Percentiles rank a stretch among this genome's conserved stretches.
Evolutionary conservation across 1,284 basidiomycete species (phyloP).

Genomic region (Ustilago curta): DNA sequence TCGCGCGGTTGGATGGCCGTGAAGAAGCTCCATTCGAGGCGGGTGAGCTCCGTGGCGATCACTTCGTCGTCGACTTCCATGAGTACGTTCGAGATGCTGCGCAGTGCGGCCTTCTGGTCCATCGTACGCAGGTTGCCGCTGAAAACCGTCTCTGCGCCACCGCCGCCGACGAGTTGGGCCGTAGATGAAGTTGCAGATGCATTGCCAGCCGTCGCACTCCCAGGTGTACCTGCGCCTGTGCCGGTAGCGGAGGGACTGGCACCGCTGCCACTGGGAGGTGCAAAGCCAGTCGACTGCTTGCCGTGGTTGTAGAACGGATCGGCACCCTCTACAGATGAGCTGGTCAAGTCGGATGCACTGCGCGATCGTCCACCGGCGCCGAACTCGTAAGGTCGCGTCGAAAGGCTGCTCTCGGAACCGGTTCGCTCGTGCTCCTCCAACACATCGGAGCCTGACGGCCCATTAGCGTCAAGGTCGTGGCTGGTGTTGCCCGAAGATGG

Average conservation of each 20-base stretch:
- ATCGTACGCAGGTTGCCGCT: constrained; percentile 10
- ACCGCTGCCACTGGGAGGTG: constrained; percentile 6
- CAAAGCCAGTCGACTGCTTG: constrained; percentile 4
- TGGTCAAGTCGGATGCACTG: constrained; percentile 46
- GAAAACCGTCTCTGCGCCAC: neutral
- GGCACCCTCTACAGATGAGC: constrained; percentile 30
- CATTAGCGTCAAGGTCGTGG: constrained; percentile 32
- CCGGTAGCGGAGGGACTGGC: constrained; percentile 13
- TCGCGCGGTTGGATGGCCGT: constrained; percentile 60
- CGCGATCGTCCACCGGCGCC: constrained; percentile 25
- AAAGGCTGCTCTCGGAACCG: constrained; percentile 41
- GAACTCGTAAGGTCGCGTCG: constrained; percentile 16
- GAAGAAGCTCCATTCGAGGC: constrained; percentile 61
- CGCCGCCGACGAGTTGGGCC: constrained; percentile 8
- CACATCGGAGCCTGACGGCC: neutral
- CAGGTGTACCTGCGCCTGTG: neutral
- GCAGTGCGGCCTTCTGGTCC: constrained; percentile 52
- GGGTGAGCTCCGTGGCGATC: constrained; percentile 60
- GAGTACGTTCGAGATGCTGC: constrained; percentile 57
- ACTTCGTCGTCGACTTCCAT: constrained; percentile 54
- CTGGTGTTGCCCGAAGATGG: constrained; percentile 32
- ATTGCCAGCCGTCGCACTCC: constrained; percentile 3
- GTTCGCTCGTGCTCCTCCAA: constrained; percentile 27
- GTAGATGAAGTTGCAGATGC: constrained; percentile 16
- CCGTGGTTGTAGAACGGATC: constrained; percentile 12